Conservation (phyloP, 2,329 filamentous ascomycete genomes). For the Talaromyces sp. region DNA sequence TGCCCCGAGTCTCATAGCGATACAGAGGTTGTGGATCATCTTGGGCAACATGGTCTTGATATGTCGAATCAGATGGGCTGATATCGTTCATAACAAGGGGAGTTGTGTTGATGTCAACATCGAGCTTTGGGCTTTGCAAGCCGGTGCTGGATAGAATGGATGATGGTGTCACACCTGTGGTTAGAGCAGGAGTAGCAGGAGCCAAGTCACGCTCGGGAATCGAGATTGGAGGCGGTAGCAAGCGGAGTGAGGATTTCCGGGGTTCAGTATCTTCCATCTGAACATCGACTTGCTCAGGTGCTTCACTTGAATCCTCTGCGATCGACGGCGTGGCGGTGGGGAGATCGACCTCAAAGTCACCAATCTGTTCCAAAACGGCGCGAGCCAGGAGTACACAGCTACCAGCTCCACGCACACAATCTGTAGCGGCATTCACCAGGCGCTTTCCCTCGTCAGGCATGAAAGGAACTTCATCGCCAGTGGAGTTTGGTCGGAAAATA, state of each 20-base stretch:
- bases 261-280: conserved; percentile 20
- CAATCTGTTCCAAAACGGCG: conserved; percentile 78
- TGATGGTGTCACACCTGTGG: conserved; percentile 39
- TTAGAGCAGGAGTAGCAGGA: conserved; percentile 35
- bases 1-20: conserved; percentile 64
- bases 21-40: conserved; percentile 37
- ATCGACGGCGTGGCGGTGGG: conserved; percentile 40
- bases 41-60: conserved; percentile 36
- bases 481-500: conserved; percentile 66
- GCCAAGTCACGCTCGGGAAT: conserved; percentile 39
- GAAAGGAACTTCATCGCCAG: conserved; percentile 71
- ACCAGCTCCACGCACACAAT: conserved; percentile 83
- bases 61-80: conserved; percentile 29
- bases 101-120: conserved; percentile 27
- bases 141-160: conserved; percentile 43
- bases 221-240: conserved; percentile 45
- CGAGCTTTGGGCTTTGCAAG: conserved; percentile 29
- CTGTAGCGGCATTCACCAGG: conserved; percentile 74
- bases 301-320: conserved; percentile 20
- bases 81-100: conserved; percentile 27
- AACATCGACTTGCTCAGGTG: conserved; percentile 22
- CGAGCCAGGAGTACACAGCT: conserved; percentile 88
- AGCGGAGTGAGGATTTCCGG: conserved; percentile 36
- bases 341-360: conserved; percentile 78
- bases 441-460: conserved; percentile 74